A percentile compares a stretch with the other conserved stretches of the same genome.
Conservation (phyloP, 2,329 filamentous ascomycete genomes). For the Pseudocercospora pini-densiflorae region DNA sequence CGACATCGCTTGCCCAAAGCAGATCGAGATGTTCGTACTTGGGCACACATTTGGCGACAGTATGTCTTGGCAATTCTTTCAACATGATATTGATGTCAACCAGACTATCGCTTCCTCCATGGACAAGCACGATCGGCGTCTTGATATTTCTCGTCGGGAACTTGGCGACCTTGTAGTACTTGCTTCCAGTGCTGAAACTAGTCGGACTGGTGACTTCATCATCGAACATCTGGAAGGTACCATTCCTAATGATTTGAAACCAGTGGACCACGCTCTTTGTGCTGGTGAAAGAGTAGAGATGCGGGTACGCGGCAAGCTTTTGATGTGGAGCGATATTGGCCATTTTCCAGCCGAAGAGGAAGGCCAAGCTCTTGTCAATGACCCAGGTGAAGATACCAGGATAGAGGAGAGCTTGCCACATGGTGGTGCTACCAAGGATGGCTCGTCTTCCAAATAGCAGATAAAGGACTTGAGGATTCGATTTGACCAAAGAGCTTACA, state of each 20-base stretch:
- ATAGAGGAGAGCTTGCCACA: slow-evolving; percentile 97
- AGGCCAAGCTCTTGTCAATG: slow-evolving; percentile 79
- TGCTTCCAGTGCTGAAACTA: slow-evolving; percentile 69
- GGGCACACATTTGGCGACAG: slow-evolving; percentile 81
- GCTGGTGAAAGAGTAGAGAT: slow-evolving; percentile 95
- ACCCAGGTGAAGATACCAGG: slow-evolving; percentile 88
- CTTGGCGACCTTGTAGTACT: slow-evolving; percentile 94
- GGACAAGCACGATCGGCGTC: slow-evolving; percentile 90
- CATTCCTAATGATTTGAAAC: slow-evolving; percentile 98
- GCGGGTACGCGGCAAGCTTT: slow-evolving; percentile 93
- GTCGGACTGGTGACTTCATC: slow-evolving; percentile 85
- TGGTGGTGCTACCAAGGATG: slow-evolving; percentile 89
- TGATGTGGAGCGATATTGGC: slow-evolving; percentile 83
- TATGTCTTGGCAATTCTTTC: slow-evolving; percentile 81
- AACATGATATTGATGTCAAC: slow-evolving; percentile 95
- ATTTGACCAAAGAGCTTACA: slow-evolving; percentile 90
- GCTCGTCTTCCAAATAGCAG: slow-evolving; percentile 90
- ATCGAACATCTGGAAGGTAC: slow-evolving; percentile 98
- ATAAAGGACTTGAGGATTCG: slow-evolving; percentile 89
- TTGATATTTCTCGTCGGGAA: slow-evolving; percentile 98
- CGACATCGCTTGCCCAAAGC: slow-evolving; percentile 86
- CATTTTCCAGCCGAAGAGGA: slow-evolving; percentile 89
- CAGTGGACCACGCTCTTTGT: slow-evolving; percentile 98
- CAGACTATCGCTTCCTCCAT: slow-evolving; percentile 90
- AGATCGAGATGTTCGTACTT: slow-evolving; percentile 98